Evolutionary conservation across 257 asterid genomes (phyloP), one percentile per base, ranked within the genome.

Genomic region (Hygrophila difformis): DNA sequence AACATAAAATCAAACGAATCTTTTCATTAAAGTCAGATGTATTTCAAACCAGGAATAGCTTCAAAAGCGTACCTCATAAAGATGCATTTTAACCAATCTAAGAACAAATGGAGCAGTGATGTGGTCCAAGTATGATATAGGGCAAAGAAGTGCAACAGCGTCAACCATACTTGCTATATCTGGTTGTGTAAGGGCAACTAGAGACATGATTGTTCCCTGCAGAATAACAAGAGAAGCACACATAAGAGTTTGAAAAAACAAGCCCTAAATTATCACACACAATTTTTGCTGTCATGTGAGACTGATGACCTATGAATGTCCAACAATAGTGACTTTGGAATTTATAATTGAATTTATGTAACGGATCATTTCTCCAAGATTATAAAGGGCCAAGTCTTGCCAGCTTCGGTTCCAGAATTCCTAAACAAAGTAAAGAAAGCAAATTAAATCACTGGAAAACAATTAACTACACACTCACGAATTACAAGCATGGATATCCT

Each of bases 361-460:
- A n/a, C n/a, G n/a, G n/a, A n/a, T 72, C 85, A 87, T 87, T 69
- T 71, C 94, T 34, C 75, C 70, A 48, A 87, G 84, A 73, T 83
- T 94, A 45, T 75, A 62, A 39, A 78, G 75, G 54, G 97, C 94
- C 61, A 83, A 63, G 48, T 87, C 97, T 76, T 83, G 91, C 97
- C 97, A 87, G 71, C 93, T 83, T 93, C 97, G 83, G 39, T 87
- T 85, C 7, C 7, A n/a, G n/a, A n/a, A n/a, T n/a, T n/a, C n/a
- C n/a, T n/a, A n/a, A n/a, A n/a, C n/a, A n/a, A n/a, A n/a, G n/a
- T n/a, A n/a, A n/a, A n/a, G n/a, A n/a, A n/a, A n/a, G n/a, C n/a
- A n/a, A n/a, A n/a, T n/a, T n/a, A 24, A 24, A 24, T 3, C 29
- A 24, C 3, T 7, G 3, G 29, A 24, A 7, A 24, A 2, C 29